Percentiles rank a stretch among this genome's conserved stretches.
phyloP scores from a whole-genome alignment of 495 filamentous ascomycete genomes.

The Glarea lozoyensis region DNA sequence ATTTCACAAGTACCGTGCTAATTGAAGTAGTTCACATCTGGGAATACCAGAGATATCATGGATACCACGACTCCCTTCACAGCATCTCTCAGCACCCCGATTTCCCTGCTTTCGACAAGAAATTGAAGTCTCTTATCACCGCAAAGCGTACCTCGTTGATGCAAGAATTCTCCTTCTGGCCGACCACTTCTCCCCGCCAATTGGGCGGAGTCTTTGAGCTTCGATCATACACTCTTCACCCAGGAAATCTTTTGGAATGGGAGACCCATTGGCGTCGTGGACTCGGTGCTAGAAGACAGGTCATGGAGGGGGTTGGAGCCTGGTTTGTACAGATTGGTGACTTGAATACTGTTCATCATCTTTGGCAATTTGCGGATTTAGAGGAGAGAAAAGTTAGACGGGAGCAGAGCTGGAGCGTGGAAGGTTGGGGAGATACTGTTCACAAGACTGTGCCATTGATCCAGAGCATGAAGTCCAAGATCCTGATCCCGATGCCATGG shows the following conservation, averaged over 20 bases:
- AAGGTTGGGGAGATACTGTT: conserved; percentile 96
- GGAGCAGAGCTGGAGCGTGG: conserved; percentile 91
- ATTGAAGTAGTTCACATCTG: conserved; percentile 77
- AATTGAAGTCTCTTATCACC: conserved; percentile 71
- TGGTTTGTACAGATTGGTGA: conserved; percentile 99
- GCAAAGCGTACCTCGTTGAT: conserved; percentile 84
- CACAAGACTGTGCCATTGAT: conserved; percentile 98
- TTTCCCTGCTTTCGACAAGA: conserved; percentile 70
- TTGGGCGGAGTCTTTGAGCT: conserved; percentile 94
- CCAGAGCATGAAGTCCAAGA: conserved; percentile 88
- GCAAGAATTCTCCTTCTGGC: conserved; percentile 99
- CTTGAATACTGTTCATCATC: conserved; percentile 92
- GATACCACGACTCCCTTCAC: conserved; percentile 88
- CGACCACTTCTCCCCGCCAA: conserved; percentile 79
- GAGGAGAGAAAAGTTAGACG: conserved; percentile 86
- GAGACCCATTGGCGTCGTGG: conserved; percentile 97
- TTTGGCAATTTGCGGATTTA: conserved; percentile 97
- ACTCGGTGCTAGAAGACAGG: conserved; percentile 78
- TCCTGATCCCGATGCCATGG: conserved; percentile 93
- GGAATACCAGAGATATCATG: conserved; percentile 97
- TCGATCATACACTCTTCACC: conserved; percentile 92
- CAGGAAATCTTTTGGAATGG: conserved; percentile 94
- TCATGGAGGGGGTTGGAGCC: conserved; percentile 97
- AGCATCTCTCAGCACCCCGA: conserved; percentile 70
- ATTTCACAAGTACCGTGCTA: neutral